Evolutionary conservation across 768 basidiomycete species (phyloP).

Genomic region (Lepiota subincarnata): DNA sequence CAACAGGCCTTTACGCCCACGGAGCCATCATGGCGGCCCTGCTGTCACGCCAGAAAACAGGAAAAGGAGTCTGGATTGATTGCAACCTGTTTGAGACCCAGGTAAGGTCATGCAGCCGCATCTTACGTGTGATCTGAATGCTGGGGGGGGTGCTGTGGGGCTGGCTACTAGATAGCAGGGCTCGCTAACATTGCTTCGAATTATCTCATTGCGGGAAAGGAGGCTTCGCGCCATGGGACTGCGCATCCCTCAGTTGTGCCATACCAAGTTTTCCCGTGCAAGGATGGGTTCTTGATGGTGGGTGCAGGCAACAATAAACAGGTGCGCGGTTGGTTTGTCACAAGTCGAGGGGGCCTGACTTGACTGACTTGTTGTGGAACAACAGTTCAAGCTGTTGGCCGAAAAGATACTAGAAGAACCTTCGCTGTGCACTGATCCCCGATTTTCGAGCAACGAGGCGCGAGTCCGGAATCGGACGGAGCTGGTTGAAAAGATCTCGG

Average conservation of each 20-base stretch:
- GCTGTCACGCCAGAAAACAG: constrained; percentile 76
- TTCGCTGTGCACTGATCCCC: constrained; percentile 53
- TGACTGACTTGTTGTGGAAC: neutral
- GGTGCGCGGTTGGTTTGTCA: constrained; percentile 34
- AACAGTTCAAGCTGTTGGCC: constrained; percentile 67
- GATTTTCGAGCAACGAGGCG: constrained; percentile 68
- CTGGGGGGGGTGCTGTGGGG: neutral
- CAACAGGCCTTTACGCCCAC: constrained; percentile 86
- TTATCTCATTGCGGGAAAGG: constrained; percentile 81
- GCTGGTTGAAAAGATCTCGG: constrained; percentile 65
- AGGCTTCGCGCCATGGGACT: constrained; percentile 86
- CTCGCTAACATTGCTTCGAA: constrained; percentile 92
- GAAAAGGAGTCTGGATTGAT: constrained; percentile 87
- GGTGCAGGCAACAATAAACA: constrained; percentile 90
- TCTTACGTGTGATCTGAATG: constrained; percentile 7
- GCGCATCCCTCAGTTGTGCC: constrained; percentile 93
- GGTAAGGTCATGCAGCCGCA: constrained; percentile 34
- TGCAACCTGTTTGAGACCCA: constrained; percentile 91
- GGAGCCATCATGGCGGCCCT: constrained; percentile 91
- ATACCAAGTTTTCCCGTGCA: constrained; percentile 87
- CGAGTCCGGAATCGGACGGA: constrained; percentile 75
- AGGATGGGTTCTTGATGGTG: constrained; percentile 88
- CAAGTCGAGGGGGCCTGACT: neutral
- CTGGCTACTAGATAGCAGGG: constrained; percentile 64
- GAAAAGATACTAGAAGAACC: constrained; percentile 59